These are phyloP conservation scores for Andrographis paniculata DNA, from an alignment of 305 asterid species.

Conservation along the genomic window DNA sequence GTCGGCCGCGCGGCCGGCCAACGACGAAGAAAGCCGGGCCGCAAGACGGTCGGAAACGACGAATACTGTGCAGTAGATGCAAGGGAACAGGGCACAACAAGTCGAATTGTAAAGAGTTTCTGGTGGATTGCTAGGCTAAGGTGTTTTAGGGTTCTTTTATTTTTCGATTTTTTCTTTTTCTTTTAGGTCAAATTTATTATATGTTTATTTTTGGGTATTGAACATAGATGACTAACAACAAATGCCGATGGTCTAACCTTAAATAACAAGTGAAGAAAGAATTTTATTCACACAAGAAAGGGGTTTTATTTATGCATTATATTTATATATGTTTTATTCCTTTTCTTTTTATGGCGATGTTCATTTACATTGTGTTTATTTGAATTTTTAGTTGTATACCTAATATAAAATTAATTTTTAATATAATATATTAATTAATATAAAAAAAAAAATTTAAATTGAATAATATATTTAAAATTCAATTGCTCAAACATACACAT, in stretches of 20 bases:
- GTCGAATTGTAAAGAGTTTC: slow-evolving; percentile 75
- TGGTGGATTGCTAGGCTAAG: slow-evolving; percentile 42
- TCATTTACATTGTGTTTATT: too few species aligned
- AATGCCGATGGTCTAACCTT: background rate
- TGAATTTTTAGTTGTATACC: too few species aligned
- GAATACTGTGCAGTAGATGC: slow-evolving; percentile 83
- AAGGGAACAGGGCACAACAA: slow-evolving; percentile 91
- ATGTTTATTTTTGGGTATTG: slow-evolving; percentile 12
- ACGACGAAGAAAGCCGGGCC: slow-evolving; percentile 54
- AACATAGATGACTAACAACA: slow-evolving; percentile 17
- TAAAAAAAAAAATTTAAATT: too few species aligned
- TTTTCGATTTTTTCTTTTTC: slow-evolving; percentile 8
- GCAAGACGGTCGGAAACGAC: slow-evolving; percentile 56
- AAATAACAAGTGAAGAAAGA: background rate
- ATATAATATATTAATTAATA: too few species aligned
- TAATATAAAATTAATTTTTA: too few species aligned
- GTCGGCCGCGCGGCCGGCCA: slow-evolving; percentile 96
- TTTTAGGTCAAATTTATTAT: too few species aligned
- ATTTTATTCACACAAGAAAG: background rate
- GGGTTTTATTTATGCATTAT: too few species aligned
- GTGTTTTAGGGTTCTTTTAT: slow-evolving; percentile 19
- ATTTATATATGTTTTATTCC: too few species aligned
- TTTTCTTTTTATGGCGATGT: too few species aligned
- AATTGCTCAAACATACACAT: too few species aligned
- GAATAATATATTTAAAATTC: too few species aligned